Percentiles rank a stretch among this genome's conserved stretches.
These are phyloP conservation scores for Phtheirospermum japonicum DNA, from an alignment of 257 asterid genomes.

Conservation along the genomic window DNA sequence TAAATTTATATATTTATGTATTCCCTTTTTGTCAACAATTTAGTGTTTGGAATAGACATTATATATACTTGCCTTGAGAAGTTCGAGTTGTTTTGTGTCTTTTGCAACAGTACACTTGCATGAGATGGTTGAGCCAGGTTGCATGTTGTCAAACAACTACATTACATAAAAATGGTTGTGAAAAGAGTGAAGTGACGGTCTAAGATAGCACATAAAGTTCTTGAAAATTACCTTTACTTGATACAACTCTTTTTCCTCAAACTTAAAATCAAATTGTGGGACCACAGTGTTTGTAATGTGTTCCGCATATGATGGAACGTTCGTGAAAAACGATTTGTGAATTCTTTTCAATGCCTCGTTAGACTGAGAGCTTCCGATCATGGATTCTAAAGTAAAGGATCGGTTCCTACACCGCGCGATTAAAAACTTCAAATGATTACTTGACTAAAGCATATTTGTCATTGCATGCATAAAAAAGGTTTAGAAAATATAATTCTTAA, in stretches of 20 bases:
- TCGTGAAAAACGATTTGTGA: conserved; percentile 41
- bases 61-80: conserved; percentile 47
- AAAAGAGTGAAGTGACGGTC: background rate
- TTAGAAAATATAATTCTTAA: no score
- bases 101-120: conserved; percentile 43
- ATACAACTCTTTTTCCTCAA: conserved; percentile 42
- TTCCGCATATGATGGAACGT: conserved; percentile 39
- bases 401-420: conserved; percentile 28
- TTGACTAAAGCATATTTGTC: background rate
- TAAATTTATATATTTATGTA: background rate
- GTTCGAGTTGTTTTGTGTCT: conserved; percentile 35
- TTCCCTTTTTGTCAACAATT: background rate
- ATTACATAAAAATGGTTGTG: conserved; percentile 16
- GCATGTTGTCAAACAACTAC: conserved; percentile 40
- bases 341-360: conserved; percentile 25
- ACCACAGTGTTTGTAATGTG: conserved; percentile 31
- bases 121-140: conserved; percentile 39
- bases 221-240: no score
- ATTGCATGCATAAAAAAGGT: no score
- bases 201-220: background rate
- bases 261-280: conserved; percentile 29
- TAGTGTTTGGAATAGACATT: no score
- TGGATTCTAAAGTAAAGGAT: conserved; percentile 29
- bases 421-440: background rate
- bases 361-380: conserved; percentile 19